Conservation (phyloP, 1,284 basidiomycete species). For the Ustilago trichophora region DNA sequence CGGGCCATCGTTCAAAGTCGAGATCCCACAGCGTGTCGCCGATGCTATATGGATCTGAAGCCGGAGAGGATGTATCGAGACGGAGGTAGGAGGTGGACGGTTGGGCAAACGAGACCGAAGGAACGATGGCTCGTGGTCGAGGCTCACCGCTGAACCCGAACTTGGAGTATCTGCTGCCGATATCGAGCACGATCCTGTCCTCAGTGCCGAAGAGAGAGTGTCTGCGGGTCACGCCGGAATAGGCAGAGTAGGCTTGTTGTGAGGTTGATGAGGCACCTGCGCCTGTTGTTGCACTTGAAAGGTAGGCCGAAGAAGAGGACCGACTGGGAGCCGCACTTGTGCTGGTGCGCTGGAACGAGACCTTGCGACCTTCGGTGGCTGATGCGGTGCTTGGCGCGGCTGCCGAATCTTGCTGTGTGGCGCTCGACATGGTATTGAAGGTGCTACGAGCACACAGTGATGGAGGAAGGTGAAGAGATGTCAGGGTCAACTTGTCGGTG, state of each 20-base stretch:
- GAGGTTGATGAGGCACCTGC: not conserved
- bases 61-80: conserved; percentile 1
- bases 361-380: conserved; percentile 21
- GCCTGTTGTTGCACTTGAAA: not conserved
- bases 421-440: too few species aligned
- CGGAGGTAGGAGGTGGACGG: conserved; percentile 32
- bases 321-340: conserved; percentile 6
- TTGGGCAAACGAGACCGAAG: conserved; percentile 65
- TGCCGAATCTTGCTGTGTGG: conserved; percentile 2
- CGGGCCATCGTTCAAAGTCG: conserved; percentile 41
- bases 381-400: not conserved
- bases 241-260: conserved; percentile 19
- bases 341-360: conserved; percentile 20
- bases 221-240: conserved; percentile 31
- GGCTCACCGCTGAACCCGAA: conserved; percentile 60
- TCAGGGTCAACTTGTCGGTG: too few species aligned
- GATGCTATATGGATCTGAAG: conserved; percentile 8
- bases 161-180: conserved; percentile 58
- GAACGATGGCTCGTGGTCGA: conserved; percentile 53
- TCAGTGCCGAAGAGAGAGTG: conserved; percentile 56
- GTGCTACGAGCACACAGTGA: not conserved
- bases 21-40: conserved; percentile 55
- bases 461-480: not conserved
- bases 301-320: conserved; percentile 18
- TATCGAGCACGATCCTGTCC: conserved; percentile 58